Percentiles rank a stretch among this genome's conserved stretches.
These are phyloP conservation scores for Sporothrix luriei DNA, from an alignment of 2,329 filamentous ascomycete genomes.

Conservation along the genomic window DNA sequence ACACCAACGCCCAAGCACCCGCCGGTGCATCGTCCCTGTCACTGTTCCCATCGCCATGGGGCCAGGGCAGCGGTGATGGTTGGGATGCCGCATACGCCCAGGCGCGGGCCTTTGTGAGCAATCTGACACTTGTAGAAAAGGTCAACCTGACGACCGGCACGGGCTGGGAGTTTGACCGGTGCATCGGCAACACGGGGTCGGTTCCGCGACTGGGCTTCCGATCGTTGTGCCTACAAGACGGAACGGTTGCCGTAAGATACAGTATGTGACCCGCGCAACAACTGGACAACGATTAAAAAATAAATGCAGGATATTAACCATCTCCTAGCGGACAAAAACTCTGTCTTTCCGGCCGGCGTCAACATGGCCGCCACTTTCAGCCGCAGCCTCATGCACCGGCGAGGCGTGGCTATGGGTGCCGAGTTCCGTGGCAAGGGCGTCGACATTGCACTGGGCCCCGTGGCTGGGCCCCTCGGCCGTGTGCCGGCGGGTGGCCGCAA, in stretches of 20 bases:
- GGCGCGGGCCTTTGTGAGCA: conserved; percentile 66
- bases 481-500: conserved; percentile 63
- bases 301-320: background rate
- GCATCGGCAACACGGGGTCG: conserved; percentile 47
- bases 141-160: conserved; percentile 75
- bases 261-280: background rate
- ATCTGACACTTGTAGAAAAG: conserved; percentile 71
- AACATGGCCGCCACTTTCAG: conserved; percentile 75
- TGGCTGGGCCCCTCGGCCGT: conserved; percentile 65
- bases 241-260: conserved; percentile 62
- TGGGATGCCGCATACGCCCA: conserved; percentile 67
- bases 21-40: conserved; percentile 9
- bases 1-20: conserved; percentile 22
- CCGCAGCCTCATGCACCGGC: conserved; percentile 63
- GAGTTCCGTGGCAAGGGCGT: conserved; percentile 74
- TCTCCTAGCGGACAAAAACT: conserved; percentile 63
- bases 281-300: background rate
- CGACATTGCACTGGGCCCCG: conserved; percentile 68
- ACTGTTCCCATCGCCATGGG: conserved; percentile 31
- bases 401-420: conserved; percentile 69
- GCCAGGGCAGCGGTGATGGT: background rate
- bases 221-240: conserved; percentile 68
- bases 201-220: conserved; percentile 60
- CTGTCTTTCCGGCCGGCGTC: conserved; percentile 70
- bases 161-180: conserved; percentile 47